Conservation (phyloP, 352 stramenopile species). For the Globisporangium barbulae region DNA sequence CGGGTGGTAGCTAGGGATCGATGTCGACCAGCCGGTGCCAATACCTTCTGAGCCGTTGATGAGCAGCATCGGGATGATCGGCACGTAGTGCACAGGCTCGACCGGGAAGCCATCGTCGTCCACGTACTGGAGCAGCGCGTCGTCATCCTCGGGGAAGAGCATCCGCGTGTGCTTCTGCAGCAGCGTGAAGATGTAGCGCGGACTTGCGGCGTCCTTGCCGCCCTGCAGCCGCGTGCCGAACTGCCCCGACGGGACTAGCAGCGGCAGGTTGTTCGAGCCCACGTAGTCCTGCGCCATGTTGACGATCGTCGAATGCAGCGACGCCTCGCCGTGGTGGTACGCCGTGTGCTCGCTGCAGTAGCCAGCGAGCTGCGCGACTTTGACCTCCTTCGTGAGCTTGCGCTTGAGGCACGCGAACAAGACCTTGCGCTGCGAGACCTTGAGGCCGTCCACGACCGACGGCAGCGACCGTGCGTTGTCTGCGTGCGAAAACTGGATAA, state of each 20-base stretch:
- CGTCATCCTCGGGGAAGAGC: constrained; percentile 98
- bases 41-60: constrained; percentile 99
- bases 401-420: constrained; percentile 98
- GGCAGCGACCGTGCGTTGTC: constrained; percentile 97
- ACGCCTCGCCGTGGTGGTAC: constrained; percentile 99
- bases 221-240: constrained; percentile 98
- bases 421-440: constrained; percentile 97
- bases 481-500: constrained; percentile 98
- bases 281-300: constrained; percentile 99
- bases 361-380: constrained; percentile 98
- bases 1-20: constrained; percentile 94
- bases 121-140: constrained; percentile 95
- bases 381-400: constrained; percentile 98
- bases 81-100: constrained; percentile 97
- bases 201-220: constrained; percentile 97
- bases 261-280: constrained; percentile 98
- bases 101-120: constrained; percentile 98
- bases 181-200: constrained; percentile 99
- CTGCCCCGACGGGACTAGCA: constrained; percentile 96
- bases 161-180: constrained; percentile 94
- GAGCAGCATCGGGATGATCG: constrained; percentile 94
- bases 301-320: constrained; percentile 97
- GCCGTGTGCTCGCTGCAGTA: constrained; percentile 97
- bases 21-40: constrained; percentile 97
- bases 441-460: constrained; percentile 96